Percentiles rank a stretch among this genome's conserved stretches.
Conservation (phyloP, 306 rosid genomes). For the Corylus avellana region DNA sequence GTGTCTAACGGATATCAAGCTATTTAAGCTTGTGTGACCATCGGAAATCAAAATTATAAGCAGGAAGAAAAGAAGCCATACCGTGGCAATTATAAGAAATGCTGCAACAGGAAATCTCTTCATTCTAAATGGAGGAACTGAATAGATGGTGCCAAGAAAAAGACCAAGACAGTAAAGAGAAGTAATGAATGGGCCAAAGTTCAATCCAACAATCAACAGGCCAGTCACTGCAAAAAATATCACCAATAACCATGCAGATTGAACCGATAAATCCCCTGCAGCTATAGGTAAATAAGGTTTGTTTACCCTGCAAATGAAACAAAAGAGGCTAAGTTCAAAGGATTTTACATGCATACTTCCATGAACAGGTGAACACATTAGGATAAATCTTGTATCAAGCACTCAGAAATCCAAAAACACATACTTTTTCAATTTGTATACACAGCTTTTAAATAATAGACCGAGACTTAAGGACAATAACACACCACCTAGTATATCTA, state of each 20-base stretch:
- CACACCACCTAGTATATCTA: background rate
- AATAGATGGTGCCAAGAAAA: slow-evolving; percentile 89
- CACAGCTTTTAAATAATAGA: slow-evolving; percentile 11
- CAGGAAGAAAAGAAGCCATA: slow-evolving; percentile 34
- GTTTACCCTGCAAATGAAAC: slow-evolving; percentile 79
- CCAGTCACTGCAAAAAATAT: slow-evolving; percentile 82
- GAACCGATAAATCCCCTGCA: slow-evolving; percentile 96
- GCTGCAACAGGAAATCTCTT: slow-evolving; percentile 94
- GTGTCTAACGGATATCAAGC: background rate
- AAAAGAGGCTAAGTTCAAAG: slow-evolving; percentile 15
- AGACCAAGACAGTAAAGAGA: slow-evolving; percentile 85
- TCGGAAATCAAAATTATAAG: slow-evolving; percentile 15
- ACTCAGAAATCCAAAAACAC: slow-evolving; percentile 7
- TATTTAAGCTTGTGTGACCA: background rate
- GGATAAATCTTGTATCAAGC: slow-evolving; percentile 7
- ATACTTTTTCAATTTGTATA: background rate
- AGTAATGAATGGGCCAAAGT: slow-evolving; percentile 84
- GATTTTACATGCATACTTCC: slow-evolving; percentile 8
- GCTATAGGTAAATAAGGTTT: slow-evolving; percentile 96
- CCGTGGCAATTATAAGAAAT: slow-evolving; percentile 95
- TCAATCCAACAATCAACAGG: slow-evolving; percentile 68
- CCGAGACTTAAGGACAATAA: background rate
- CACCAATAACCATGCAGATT: slow-evolving; percentile 93
- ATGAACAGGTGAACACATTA: background rate
- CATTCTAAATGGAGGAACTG: slow-evolving; percentile 95